phyloP scores from a whole-genome alignment of 352 stramenopile species.

The Pythium scleroteichum region DNA sequence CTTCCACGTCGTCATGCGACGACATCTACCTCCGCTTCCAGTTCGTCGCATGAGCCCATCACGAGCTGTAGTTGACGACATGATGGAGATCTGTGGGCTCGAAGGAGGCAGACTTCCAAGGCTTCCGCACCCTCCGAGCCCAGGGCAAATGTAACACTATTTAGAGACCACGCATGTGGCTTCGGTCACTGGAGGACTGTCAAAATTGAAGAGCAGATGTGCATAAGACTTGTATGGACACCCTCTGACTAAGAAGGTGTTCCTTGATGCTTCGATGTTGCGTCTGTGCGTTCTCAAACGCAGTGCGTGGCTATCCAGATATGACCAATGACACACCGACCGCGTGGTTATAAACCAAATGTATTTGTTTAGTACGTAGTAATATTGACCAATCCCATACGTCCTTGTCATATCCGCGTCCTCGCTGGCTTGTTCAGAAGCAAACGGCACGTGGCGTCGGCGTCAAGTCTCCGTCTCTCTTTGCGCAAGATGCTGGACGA shows the following conservation, averaged over 20 bases:
- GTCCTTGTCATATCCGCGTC: constrained; percentile 20
- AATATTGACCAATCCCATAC: constrained; percentile 35
- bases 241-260: no score
- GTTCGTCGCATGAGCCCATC: constrained; percentile 27
- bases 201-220: background rate
- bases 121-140: no score
- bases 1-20: constrained; percentile 26
- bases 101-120: no score
- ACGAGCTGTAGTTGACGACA: background rate
- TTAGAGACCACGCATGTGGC: background rate
- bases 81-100: no score
- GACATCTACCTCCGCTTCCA: constrained; percentile 33
- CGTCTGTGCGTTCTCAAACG: no score
- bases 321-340: constrained; percentile 2
- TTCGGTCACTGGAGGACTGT: no score
- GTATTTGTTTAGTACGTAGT: no score
- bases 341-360: background rate
- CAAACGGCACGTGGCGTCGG: constrained; percentile 21
- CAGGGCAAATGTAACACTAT: constrained; percentile 20
- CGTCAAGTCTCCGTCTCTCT: background rate
- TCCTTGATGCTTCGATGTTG: no score
- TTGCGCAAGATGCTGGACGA: constrained; percentile 74
- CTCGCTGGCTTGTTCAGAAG: constrained; percentile 8
- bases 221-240: no score
- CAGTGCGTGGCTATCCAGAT: no score